These are phyloP conservation scores for Cnidoscolus chayamansa DNA, from an alignment of 441 rosid species.

Conservation along the genomic window DNA sequence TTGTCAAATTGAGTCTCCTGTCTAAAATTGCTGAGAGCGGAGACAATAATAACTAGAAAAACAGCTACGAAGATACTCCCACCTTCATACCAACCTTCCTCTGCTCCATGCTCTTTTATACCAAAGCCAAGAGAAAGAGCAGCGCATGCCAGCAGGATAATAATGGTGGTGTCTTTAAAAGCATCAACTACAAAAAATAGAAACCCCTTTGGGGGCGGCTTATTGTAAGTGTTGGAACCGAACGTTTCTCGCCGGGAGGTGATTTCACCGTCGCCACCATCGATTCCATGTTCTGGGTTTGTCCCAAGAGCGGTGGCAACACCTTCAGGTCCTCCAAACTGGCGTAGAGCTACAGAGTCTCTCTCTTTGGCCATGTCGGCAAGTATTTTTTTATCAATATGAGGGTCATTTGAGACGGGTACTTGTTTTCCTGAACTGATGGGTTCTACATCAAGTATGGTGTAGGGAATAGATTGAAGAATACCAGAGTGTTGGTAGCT, in stretches of 20 bases:
- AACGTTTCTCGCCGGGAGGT: slow-evolving; percentile 36
- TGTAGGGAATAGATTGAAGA: slow-evolving; percentile 27
- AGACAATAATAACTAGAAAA: slow-evolving; percentile 61
- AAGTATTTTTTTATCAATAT: slow-evolving; percentile 31
- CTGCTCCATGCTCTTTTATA: slow-evolving; percentile 52
- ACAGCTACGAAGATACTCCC: slow-evolving; percentile 76
- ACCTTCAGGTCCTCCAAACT: slow-evolving; percentile 48
- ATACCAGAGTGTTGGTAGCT: slow-evolving; percentile 22
- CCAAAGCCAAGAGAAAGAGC: slow-evolving; percentile 66
- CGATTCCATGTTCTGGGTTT: slow-evolving; percentile 44
- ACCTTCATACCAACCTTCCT: slow-evolving; percentile 81
- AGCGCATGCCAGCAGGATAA: slow-evolving; percentile 60
- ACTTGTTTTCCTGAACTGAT: slow-evolving; percentile 17
- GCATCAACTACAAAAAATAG: slow-evolving; percentile 55
- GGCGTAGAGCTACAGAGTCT: slow-evolving; percentile 28
- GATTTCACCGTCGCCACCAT: slow-evolving; percentile 37
- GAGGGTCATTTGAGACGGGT: slow-evolving; percentile 27
- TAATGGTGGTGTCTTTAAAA: slow-evolving; percentile 61
- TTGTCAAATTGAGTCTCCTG: slow-evolving; percentile 70
- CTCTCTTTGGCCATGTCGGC: slow-evolving; percentile 40
- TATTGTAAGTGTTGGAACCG: slow-evolving; percentile 57
- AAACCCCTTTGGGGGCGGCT: slow-evolving; percentile 62
- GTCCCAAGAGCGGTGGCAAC: slow-evolving; percentile 53
- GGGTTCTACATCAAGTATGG: slow-evolving; percentile 30
- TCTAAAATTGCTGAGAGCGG: slow-evolving; percentile 64